Base-by-base conservation (phyloP, 192 early-diverging fungal genomes). In the Dimargaris cristalligena region DNA sequence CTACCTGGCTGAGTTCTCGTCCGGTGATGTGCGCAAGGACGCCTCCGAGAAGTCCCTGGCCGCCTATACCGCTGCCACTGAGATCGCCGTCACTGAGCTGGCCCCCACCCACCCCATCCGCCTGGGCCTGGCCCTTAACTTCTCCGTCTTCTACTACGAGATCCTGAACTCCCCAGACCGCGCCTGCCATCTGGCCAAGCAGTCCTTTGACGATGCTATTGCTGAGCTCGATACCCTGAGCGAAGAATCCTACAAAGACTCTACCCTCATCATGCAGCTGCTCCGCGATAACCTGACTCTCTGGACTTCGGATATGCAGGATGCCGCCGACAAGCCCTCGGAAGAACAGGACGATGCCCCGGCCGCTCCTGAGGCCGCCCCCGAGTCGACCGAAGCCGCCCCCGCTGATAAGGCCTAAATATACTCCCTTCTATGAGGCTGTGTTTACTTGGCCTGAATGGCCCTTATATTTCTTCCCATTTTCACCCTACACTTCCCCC, bases 91-190 rank as follows among this genome's bases (percentile, higher is more conserved):
- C 66, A 76, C 73, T 44, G 88, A 88, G 62, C 79, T 97, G 22
- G 78, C 90, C 44, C 78, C 90, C 31, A 94, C 92, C 30, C 92
- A 97, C 75, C 94, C 94, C 34, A 94, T 97, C 70, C 90, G 94
- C 64, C 86, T 97, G 49, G 94, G 94, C 34, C 81, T 97, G 55
- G 94, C 92, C 32, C 77, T 97, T 68, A 97, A 97, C 86, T 92
- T 90, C 79, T 97, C 94, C 33, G 94, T 97, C 20, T 94, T 97
- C 75, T 94, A 92, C 74, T 94, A 92, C 70, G 94, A 97, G 79
- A 94, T 97, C 73, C 77, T 92, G 61, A 94, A 91, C 78, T 87
- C 89, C 28, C 90, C 92, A 59, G 85, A 92, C 69, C 80, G 84
- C 56, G 94, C 94, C 52, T 94, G 92, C 79, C 83, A 87, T 58